Evolutionary conservation across 192 early-diverging fungal species (phyloP), one percentile per base, ranked within the genome.

Genomic region (Chytriomyces hyalinus): DNA sequence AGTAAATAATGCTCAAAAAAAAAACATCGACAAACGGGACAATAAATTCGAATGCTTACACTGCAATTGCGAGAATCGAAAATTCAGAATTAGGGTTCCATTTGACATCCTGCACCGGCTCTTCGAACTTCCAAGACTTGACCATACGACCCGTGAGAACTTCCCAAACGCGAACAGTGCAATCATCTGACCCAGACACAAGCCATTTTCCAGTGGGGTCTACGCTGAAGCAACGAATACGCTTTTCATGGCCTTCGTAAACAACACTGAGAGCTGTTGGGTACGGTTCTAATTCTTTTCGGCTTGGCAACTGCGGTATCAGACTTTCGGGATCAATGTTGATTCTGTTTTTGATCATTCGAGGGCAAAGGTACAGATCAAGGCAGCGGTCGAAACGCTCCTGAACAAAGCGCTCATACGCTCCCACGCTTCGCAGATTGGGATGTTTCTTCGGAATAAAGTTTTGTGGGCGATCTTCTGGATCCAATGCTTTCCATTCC

Each of bases 341-440:
- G 63, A 94, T 84, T 73, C 91, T 92, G 79, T 97, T 96, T 82
- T 92, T 94, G 60, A 88, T 80, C 63, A 93, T 86, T 77, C 98
- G 94, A 43, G 98, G 98, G 43, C 95, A 94, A 65, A 99, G 86
- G 79, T 99, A 99, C 67, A 99, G 85, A 80, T 99, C 98, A 76
- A 99, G 87, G 80, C 96, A 98, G 74, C 98, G 88, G 78, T 98
- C 91, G 83, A 98, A 99, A 61, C 96, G 88, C 81, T 99, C 97
- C 79, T 98, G 91, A 57, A 98, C 90, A 70, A 99, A 98, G 43
- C 89, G 86, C 24, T 90, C 85, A 79, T 97, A 98, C 6, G 90
- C 95, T 28, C 96, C 94, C 45, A 98, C 95, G 36, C 85, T 74
- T 49, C 98, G 92, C 68, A 99, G 88, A 60, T 86, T 88, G 46